These are phyloP conservation scores for Colletotrichum sp. DNA, from an alignment of 2,329 filamentous ascomycete genomes.

Conservation along the genomic window DNA sequence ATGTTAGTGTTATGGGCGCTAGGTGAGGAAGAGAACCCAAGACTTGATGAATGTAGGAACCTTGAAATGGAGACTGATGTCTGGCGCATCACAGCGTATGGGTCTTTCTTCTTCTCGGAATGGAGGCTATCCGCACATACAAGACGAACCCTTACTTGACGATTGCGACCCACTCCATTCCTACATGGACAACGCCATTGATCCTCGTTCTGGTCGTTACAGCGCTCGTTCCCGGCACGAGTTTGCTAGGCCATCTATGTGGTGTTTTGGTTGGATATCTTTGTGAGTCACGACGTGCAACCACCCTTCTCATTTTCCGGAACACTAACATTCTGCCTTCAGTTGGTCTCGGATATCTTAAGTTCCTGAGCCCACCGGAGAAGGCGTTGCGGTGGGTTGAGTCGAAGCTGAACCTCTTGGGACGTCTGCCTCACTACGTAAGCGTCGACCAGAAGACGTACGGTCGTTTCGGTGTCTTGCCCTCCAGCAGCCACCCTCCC, in stretches of 20 bases:
- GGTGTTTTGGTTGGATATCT: slow-evolving; percentile 85
- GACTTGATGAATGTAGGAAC: background rate
- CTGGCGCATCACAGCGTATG: slow-evolving; percentile 68
- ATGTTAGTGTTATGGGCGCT: slow-evolving; percentile 80
- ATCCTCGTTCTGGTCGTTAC: slow-evolving; percentile 75
- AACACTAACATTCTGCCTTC: background rate
- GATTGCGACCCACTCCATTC: slow-evolving; percentile 70
- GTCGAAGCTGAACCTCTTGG: slow-evolving; percentile 83
- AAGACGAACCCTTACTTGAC: slow-evolving; percentile 80
- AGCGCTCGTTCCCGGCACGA: slow-evolving; percentile 80
- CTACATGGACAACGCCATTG: slow-evolving; percentile 92
- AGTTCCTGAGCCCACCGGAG: slow-evolving; percentile 88
- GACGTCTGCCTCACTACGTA: slow-evolving; percentile 87
- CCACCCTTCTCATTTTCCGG: background rate
- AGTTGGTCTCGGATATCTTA: slow-evolving; percentile 89
- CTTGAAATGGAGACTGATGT: background rate
- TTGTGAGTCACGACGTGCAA: slow-evolving; percentile 56
- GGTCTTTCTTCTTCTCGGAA: slow-evolving; percentile 86
- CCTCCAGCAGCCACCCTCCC: slow-evolving; percentile 52
- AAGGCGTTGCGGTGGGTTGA: slow-evolving; percentile 88
- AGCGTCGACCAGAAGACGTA: slow-evolving; percentile 96
- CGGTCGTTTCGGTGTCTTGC: slow-evolving; percentile 88
- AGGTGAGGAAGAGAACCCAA: slow-evolving; percentile 60
- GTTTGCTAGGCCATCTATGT: slow-evolving; percentile 85
- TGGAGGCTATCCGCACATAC: slow-evolving; percentile 87